Evolutionary conservation across 495 filamentous ascomycete genomes (phyloP).

Genomic region (Aspergillus indologenus): DNA sequence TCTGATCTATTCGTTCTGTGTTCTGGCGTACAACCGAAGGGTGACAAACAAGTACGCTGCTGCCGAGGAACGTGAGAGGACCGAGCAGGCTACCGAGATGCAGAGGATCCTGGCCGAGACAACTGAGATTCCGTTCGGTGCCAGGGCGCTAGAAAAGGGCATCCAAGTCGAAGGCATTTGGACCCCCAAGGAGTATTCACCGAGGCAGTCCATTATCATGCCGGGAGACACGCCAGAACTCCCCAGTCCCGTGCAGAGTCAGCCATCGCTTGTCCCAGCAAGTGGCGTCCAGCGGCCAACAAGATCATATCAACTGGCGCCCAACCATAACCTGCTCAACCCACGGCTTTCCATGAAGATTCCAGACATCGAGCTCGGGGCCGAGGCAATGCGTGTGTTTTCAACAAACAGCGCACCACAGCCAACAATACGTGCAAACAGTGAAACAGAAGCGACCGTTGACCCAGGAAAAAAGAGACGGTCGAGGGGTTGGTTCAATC

Average conservation of each 20-base stretch:
- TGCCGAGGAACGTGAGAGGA: slow-evolving; percentile 62
- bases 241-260: slow-evolving; percentile 14
- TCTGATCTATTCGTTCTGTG: slow-evolving; percentile 41
- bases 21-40: slow-evolving; percentile 58
- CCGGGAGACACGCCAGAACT: slow-evolving; percentile 15
- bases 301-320: slow-evolving; percentile 4
- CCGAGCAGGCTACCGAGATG: slow-evolving; percentile 35
- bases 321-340: neutral
- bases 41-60: slow-evolving; percentile 61
- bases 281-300: slow-evolving; percentile 9
- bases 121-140: slow-evolving; percentile 79
- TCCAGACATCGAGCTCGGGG: slow-evolving; percentile 7
- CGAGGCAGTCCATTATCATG: slow-evolving; percentile 20
- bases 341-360: slow-evolving; percentile 10
- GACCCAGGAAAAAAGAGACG: slow-evolving; percentile 5
- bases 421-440: neutral
- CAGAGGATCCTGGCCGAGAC: slow-evolving; percentile 36
- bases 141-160: slow-evolving; percentile 82
- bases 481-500: slow-evolving; percentile 13
- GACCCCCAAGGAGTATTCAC: slow-evolving; percentile 51
- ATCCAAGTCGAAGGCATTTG: slow-evolving; percentile 87
- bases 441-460: neutral
- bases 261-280: neutral
- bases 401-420: slow-evolving; percentile 6
- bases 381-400: slow-evolving; percentile 9